These are phyloP conservation scores for Aspergillus indologenus DNA, from an alignment of 495 filamentous ascomycete genomes.

Conservation along the genomic window DNA sequence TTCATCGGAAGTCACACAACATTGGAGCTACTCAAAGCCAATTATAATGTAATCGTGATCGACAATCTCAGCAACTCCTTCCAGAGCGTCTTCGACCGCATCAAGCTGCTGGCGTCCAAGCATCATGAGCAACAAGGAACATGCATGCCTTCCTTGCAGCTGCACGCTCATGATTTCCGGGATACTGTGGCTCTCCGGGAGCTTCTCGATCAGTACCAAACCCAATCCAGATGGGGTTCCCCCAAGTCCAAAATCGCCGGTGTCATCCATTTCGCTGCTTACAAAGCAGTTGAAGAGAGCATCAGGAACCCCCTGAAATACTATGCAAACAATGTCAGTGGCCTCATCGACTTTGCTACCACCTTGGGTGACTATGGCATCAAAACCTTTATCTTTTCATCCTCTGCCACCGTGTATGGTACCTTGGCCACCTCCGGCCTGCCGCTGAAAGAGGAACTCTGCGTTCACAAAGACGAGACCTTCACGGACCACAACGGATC, in stretches of 20 bases:
- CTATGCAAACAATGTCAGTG: constrained; percentile 64
- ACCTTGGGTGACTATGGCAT: constrained; percentile 56
- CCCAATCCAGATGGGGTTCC: constrained; percentile 34
- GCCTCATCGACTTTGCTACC: constrained; percentile 56
- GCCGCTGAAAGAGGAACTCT: constrained; percentile 58
- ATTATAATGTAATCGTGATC: constrained; percentile 61
- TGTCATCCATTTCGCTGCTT: constrained; percentile 64
- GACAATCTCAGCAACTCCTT: constrained; percentile 63
- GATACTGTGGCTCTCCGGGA: constrained; percentile 40
- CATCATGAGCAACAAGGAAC: constrained; percentile 46
- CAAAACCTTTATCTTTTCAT: constrained; percentile 65
- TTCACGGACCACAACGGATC: constrained; percentile 30
- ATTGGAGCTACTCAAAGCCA: constrained; percentile 58
- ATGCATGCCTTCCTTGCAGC: constrained; percentile 48
- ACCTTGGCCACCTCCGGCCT: constrained; percentile 49
- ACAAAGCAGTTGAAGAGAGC: constrained; percentile 55
- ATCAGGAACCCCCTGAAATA: constrained; percentile 56
- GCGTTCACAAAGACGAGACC: constrained; percentile 51
- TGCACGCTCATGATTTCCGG: constrained; percentile 58
- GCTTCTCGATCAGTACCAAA: constrained; percentile 40
- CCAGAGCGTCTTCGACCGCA: constrained; percentile 50
- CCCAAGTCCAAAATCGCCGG: constrained; percentile 54
- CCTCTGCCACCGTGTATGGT: constrained; percentile 65
- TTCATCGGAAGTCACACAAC: constrained; percentile 66
- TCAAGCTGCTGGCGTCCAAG: constrained; percentile 46